phyloP scores from a whole-genome alignment of 768 basidiomycete species.

The Auricularia heimuer region DNA sequence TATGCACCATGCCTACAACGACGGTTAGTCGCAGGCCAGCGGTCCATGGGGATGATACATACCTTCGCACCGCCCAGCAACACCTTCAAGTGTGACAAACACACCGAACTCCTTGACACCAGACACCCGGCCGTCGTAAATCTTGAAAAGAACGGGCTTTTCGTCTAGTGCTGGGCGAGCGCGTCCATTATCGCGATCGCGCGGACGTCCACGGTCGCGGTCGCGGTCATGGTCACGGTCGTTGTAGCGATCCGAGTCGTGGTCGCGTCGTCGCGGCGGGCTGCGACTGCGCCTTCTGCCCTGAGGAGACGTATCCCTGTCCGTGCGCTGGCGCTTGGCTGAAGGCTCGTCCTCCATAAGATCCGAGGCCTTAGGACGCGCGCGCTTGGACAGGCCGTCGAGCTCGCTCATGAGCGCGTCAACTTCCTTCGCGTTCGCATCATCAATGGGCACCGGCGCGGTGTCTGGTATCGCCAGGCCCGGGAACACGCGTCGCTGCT shows the following conservation, averaged over 20 bases:
- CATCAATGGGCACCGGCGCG: constrained; percentile 43
- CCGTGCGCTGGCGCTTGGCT: constrained; percentile 50
- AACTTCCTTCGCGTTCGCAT: constrained; percentile 35
- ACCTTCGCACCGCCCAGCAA: constrained; percentile 85
- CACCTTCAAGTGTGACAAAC: constrained; percentile 83
- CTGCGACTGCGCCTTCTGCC: constrained; percentile 38
- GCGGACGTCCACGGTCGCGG: constrained; percentile 25
- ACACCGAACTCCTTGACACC: constrained; percentile 93
- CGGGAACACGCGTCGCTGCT: constrained; percentile 80
- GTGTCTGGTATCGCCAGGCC: constrained; percentile 77
- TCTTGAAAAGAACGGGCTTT: constrained; percentile 83
- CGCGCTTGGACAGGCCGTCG: constrained; percentile 61
- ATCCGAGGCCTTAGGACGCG: constrained; percentile 28
- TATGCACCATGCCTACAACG: constrained; percentile 84
- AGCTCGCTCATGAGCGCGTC: constrained; percentile 83
- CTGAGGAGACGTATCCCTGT: constrained; percentile 31
- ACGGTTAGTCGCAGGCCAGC: constrained; percentile 4
- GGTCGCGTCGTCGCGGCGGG: constrained; percentile 44
- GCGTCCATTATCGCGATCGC: constrained; percentile 16
- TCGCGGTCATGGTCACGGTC: constrained; percentile 30
- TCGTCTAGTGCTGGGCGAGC: constrained; percentile 49
- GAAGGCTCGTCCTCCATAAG: constrained; percentile 28
- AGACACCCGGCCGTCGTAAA: constrained; percentile 80
- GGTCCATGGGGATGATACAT: constrained; percentile 17
- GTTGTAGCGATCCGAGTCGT: constrained; percentile 20